Evolutionary conservation across 192 early-diverging fungal species (phyloP).

Genomic region (Gorgonomyces haynaldii): DNA sequence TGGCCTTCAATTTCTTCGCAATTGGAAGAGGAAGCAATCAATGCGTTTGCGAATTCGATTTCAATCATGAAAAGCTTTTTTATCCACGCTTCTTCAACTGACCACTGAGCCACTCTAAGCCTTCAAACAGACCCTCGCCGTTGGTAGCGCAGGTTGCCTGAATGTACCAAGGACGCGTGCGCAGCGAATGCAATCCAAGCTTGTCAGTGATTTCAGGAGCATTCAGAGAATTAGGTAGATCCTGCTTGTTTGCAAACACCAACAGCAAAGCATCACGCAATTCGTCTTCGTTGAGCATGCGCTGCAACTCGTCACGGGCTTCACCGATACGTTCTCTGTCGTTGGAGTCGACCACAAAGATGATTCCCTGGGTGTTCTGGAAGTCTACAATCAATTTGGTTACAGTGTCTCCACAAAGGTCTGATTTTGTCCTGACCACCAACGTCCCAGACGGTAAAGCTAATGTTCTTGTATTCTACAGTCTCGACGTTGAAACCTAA

Average conservation of each 20-base stretch:
- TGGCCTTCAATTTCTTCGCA: too few species aligned
- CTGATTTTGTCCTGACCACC: conserved; percentile 98
- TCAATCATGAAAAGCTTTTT: too few species aligned
- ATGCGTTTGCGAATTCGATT: too few species aligned
- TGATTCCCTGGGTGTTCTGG: conserved; percentile 89
- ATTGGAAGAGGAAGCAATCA: too few species aligned
- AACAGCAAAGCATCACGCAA: conserved; percentile 80
- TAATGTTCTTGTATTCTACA: conserved; percentile 97
- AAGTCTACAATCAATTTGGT: conserved; percentile 54
- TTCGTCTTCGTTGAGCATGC: conserved; percentile 94
- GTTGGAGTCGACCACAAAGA: conserved; percentile 95
- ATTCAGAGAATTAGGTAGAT: conserved; percentile 92
- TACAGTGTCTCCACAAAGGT: conserved; percentile 95
- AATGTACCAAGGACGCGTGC: conserved; percentile 84
- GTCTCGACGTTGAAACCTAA: conserved; percentile 96
- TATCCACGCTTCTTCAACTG: too few species aligned
- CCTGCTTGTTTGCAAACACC: conserved; percentile 99
- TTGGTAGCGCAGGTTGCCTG: conserved; percentile 84
- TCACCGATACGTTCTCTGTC: conserved; percentile 90
- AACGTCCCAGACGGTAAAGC: conserved; percentile 97
- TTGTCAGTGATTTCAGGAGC: conserved; percentile 88
- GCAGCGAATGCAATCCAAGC: conserved; percentile 74
- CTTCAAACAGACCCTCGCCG: conserved; percentile 96
- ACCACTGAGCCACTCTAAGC: conserved; percentile 65
- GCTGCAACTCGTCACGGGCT: conserved; percentile 87